A percentile compares a stretch with the other conserved stretches of the same genome.
phyloP scores from a whole-genome alignment of 1,139 yeast species.

The Protomyces macrosporus region DNA sequence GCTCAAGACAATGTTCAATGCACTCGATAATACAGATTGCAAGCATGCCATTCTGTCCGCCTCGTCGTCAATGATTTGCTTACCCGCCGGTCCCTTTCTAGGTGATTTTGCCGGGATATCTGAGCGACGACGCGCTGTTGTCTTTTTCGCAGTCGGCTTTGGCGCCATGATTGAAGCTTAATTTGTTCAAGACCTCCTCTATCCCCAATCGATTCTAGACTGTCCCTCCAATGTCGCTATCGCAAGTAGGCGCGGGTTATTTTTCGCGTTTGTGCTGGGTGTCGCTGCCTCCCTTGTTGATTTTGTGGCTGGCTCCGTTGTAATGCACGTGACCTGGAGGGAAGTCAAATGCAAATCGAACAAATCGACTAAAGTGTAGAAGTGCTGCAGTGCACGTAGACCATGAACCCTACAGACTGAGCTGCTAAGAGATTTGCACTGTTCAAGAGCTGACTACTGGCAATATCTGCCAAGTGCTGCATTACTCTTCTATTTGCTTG shows the following conservation, averaged over 20 bases:
- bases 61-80: neutral
- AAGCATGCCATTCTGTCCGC: no score
- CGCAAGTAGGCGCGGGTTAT: neutral
- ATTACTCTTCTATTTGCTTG: neutral
- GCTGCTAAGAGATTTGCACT: neutral
- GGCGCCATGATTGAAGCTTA: constrained; percentile 9
- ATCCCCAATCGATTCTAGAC: no score
- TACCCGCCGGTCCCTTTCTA: constrained; percentile 8
- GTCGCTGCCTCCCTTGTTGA: neutral
- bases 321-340: neutral
- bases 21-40: no score
- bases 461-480: neutral
- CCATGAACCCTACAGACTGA: neutral
- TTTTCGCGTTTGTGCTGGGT: neutral
- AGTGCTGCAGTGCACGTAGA: no score
- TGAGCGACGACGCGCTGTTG: constrained; percentile 19
- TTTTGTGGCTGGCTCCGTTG: no score
- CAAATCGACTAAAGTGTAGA: no score
- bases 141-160: constrained; percentile 11
- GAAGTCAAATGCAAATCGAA: neutral
- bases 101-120: constrained; percentile 15
- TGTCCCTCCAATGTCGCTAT: no score
- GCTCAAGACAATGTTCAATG: no score
- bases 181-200: no score
- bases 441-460: neutral